Percentiles rank a stretch among this genome's conserved stretches.
Conservation (phyloP, 148 eudicot species). For the Silene uniflora region DNA sequence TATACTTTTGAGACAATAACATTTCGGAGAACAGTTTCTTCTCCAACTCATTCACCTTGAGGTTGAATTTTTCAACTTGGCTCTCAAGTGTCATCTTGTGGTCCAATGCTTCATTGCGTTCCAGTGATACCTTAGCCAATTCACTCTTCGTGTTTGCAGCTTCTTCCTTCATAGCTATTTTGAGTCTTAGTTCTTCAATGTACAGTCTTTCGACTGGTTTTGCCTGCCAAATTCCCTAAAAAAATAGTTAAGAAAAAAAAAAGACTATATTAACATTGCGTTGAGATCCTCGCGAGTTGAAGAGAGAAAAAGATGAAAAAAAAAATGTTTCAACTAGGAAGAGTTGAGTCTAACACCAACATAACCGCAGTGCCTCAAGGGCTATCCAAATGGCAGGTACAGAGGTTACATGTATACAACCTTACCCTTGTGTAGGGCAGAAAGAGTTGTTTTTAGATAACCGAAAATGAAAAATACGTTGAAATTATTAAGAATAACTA, state of each 20-base stretch:
- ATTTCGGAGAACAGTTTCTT: constrained; percentile 62
- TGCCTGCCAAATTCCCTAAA: constrained; percentile 30
- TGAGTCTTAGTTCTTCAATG: constrained; percentile 45
- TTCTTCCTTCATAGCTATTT: constrained; percentile 47
- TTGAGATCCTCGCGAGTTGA: background rate
- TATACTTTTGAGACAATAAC: constrained; percentile 54
- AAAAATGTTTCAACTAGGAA: too few relatives aligned
- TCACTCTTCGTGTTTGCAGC: constrained; percentile 36
- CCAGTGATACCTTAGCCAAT: constrained; percentile 30
- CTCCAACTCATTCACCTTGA: constrained; percentile 46
- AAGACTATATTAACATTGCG: background rate
- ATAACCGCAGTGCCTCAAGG: background rate
- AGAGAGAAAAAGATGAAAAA: background rate
- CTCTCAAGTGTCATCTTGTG: constrained; percentile 44
- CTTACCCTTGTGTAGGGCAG: background rate
- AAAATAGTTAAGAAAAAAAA: background rate
- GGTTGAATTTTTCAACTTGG: constrained; percentile 32
- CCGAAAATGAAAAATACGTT: background rate
- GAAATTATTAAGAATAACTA: too few relatives aligned
- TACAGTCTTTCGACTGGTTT: constrained; percentile 45
- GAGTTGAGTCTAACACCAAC: background rate
- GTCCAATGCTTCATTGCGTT: constrained; percentile 39
- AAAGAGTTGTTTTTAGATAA: background rate
- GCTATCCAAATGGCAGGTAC: background rate
- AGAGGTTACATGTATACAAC: background rate